Conservation (phyloP, 2,329 filamentous ascomycete species). For the Metarhizium album region DNA sequence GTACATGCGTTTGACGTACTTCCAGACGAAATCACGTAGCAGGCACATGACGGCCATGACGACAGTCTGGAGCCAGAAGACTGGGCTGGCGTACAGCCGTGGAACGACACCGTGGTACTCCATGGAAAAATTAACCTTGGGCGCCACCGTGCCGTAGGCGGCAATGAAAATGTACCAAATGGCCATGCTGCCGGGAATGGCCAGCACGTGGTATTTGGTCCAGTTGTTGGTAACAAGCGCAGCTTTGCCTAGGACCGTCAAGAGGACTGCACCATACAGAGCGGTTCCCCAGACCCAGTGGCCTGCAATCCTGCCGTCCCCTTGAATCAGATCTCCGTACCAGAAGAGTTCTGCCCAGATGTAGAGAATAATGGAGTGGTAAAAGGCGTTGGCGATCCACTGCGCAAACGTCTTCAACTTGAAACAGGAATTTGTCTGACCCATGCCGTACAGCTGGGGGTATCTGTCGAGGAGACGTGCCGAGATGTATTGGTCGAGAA, state of each 20-base stretch:
- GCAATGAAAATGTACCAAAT: constrained; percentile 90
- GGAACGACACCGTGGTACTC: constrained; percentile 84
- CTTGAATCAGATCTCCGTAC: constrained; percentile 65
- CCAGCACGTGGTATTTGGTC: constrained; percentile 96
- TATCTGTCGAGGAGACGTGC: constrained; percentile 89
- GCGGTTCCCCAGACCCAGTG: constrained; percentile 98
- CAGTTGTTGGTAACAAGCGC: constrained; percentile 93
- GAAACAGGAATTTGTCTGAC: constrained; percentile 90
- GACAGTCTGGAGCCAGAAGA: constrained; percentile 87
- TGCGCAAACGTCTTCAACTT: constrained; percentile 82
- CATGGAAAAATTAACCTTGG: constrained; percentile 65
- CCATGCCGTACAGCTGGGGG: constrained; percentile 87
- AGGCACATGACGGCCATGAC: constrained; percentile 74
- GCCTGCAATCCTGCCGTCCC: constrained; percentile 71
- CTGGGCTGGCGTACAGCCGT: constrained; percentile 64
- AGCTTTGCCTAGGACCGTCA: constrained; percentile 90
- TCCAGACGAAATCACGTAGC: constrained; percentile 85
- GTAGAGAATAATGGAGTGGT: constrained; percentile 92
- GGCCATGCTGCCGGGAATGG: constrained; percentile 85
- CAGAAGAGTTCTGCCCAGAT: constrained; percentile 73
- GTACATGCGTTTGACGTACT: constrained; percentile 97
- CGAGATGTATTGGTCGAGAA: constrained; percentile 95
- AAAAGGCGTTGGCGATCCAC: constrained; percentile 91
- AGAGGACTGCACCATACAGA: constrained; percentile 87
- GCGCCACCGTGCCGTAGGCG: constrained; percentile 76